Conservation (phyloP, 345 rosid species). For the Eucalyptus brandiana region DNA sequence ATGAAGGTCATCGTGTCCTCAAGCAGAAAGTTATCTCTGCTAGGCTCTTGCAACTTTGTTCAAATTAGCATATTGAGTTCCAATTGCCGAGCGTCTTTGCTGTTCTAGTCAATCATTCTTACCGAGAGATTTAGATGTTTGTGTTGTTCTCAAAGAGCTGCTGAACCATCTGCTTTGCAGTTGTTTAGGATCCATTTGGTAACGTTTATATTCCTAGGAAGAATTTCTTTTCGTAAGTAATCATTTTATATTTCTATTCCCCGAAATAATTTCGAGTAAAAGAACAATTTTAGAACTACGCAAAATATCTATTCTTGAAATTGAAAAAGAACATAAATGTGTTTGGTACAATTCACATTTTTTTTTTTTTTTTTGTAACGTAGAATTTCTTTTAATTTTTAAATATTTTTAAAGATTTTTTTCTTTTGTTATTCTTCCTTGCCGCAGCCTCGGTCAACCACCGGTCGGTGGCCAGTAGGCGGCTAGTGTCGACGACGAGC, state of each 20-base stretch:
- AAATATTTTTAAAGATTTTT: too few relatives aligned
- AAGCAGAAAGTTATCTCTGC: neutral
- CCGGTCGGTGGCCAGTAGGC: fast-evolving
- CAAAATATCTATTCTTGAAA: too few relatives aligned
- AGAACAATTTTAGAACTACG: too few relatives aligned
- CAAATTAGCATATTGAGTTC: too few relatives aligned
- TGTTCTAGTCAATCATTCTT: too few relatives aligned
- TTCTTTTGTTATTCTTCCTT: too few relatives aligned
- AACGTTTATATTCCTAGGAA: fast-evolving
- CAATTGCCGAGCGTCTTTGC: too few relatives aligned
- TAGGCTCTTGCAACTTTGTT: neutral
- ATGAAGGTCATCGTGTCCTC: neutral
- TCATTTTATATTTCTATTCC: fast-evolving
- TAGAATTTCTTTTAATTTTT: too few relatives aligned
- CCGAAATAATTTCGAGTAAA: fast-evolving
- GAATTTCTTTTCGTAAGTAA: fast-evolving
- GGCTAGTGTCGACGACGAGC: fast-evolving
- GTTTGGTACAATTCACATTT: fast-evolving
- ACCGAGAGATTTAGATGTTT: too few relatives aligned
- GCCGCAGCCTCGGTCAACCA: fast-evolving
- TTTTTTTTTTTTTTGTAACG: fast-evolving
- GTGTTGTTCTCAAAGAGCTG: too few relatives aligned
- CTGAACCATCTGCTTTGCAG: fast-evolving
- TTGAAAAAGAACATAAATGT: too few relatives aligned
- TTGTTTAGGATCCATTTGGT: fast-evolving